Evolutionary conservation across 2,329 filamentous ascomycete genomes (phyloP).

Genomic region (Helminthosporium solani): DNA sequence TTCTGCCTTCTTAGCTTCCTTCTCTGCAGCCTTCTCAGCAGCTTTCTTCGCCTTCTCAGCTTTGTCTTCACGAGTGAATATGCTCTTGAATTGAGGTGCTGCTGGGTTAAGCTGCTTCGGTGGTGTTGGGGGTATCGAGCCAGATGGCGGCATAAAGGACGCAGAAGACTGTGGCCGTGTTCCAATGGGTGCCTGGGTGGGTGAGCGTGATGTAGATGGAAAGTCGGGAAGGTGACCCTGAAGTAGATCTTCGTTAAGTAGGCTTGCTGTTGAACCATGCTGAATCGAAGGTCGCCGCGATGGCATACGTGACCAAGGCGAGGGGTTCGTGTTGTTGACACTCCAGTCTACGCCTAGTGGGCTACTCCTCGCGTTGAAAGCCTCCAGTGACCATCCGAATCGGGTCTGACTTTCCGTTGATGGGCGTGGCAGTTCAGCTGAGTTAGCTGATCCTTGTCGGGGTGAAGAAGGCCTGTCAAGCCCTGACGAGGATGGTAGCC

Average conservation of each 20-base stretch:
- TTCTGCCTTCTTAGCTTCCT: slow-evolving; percentile 29
- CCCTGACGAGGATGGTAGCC: slow-evolving; percentile 47
- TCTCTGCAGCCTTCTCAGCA: slow-evolving; percentile 41
- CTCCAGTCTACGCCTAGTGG: slow-evolving; percentile 47
- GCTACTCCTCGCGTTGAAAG: slow-evolving; percentile 44
- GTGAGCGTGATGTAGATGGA: slow-evolving; percentile 51
- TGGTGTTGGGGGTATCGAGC: slow-evolving; percentile 50
- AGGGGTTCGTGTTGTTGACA: slow-evolving; percentile 34
- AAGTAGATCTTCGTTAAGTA: slow-evolving; percentile 53
- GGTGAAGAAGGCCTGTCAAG: slow-evolving; percentile 52
- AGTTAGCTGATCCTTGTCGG: slow-evolving; percentile 68
- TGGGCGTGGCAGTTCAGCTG: slow-evolving; percentile 45
- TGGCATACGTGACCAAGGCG: slow-evolving; percentile 70
- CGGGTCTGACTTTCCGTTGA: slow-evolving; percentile 42
- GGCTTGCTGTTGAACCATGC: slow-evolving; percentile 68
- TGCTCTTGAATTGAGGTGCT: slow-evolving; percentile 81
- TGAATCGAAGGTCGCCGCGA: slow-evolving; percentile 81
- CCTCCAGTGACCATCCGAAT: slow-evolving; percentile 41
- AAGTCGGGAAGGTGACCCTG: slow-evolving; percentile 55
- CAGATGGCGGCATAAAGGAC: slow-evolving; percentile 44
- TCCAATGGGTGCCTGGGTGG: slow-evolving; percentile 70
- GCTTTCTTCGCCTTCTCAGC: slow-evolving; percentile 38
- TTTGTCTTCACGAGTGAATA: slow-evolving; percentile 51
- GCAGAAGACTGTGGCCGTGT: slow-evolving; percentile 67
- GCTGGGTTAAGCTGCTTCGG: slow-evolving; percentile 71